These are phyloP conservation scores for Calonectria hawksworthii DNA, from an alignment of 2,329 filamentous ascomycete species.

Conservation along the genomic window DNA sequence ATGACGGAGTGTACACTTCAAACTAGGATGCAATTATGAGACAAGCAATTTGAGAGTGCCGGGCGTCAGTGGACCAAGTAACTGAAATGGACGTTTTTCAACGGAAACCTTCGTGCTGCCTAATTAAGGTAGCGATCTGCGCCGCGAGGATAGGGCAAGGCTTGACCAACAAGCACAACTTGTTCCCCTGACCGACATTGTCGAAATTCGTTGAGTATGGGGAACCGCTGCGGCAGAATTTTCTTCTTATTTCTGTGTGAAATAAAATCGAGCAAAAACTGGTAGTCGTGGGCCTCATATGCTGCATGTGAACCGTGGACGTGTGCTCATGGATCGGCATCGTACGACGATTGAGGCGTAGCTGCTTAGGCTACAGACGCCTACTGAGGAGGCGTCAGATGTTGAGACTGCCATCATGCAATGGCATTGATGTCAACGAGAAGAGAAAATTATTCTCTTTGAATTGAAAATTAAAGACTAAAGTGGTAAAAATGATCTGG, in stretches of 20 bases:
- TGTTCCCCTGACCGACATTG: not conserved
- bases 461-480: not conserved
- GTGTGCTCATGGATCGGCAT: constrained; percentile 11
- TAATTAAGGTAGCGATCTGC: constrained; percentile 5
- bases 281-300: not conserved
- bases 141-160: not conserved
- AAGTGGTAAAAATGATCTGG: not conserved
- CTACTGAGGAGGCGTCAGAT: not conserved
- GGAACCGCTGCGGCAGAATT: not conserved
- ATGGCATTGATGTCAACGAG: too few relatives aligned
- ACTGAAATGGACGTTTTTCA: too few relatives aligned
- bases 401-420: not conserved
- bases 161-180: not conserved
- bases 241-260: not conserved
- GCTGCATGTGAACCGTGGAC: not conserved
- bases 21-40: not conserved
- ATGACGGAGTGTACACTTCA: not conserved
- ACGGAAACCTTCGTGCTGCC: not conserved
- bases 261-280: not conserved
- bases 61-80: too few relatives aligned
- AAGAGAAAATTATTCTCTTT: not conserved
- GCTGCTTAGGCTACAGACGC: not conserved
- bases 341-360: constrained; percentile 11
- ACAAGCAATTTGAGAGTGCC: not conserved
- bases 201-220: not conserved